These are phyloP conservation scores for Phtheirospermum japonicum DNA, from an alignment of 257 asterid genomes.

Conservation along the genomic window DNA sequence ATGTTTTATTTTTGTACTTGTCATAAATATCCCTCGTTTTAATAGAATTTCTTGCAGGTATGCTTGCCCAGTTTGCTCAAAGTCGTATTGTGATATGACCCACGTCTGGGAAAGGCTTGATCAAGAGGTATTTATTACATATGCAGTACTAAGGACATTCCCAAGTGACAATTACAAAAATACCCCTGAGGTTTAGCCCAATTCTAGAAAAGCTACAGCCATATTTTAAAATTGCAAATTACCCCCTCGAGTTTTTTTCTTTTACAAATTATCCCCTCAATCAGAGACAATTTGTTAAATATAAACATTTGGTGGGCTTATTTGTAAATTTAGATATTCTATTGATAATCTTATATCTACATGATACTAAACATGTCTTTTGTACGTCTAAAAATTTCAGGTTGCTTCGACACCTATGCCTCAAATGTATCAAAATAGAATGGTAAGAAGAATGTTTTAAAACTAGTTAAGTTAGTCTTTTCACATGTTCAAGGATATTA, in stretches of 20 bases:
- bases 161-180: neutral
- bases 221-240: too few relatives aligned
- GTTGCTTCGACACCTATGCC: conserved; percentile 65
- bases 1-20: neutral
- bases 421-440: conserved; percentile 43
- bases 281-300: too few relatives aligned
- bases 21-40: neutral
- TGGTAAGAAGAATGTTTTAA: conserved; percentile 36
- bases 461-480: neutral
- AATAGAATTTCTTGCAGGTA: conserved; percentile 40
- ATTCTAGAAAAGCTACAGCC: too few relatives aligned
- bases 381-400: conserved; percentile 30
- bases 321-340: too few relatives aligned
- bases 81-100: conserved; percentile 65
- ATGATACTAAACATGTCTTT: neutral
- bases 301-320: too few relatives aligned
- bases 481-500: neutral
- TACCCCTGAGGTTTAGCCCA: neutral
- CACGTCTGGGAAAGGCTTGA: conserved; percentile 58
- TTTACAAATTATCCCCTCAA: too few relatives aligned
- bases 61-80: conserved; percentile 64
- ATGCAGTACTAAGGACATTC: neutral
- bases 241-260: too few relatives aligned
- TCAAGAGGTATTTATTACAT: conserved; percentile 39
- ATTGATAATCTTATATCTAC: neutral